These are phyloP conservation scores for Microthyrium microscopicum DNA, from an alignment of 2,329 filamentous ascomycete species.

Conservation along the genomic window DNA sequence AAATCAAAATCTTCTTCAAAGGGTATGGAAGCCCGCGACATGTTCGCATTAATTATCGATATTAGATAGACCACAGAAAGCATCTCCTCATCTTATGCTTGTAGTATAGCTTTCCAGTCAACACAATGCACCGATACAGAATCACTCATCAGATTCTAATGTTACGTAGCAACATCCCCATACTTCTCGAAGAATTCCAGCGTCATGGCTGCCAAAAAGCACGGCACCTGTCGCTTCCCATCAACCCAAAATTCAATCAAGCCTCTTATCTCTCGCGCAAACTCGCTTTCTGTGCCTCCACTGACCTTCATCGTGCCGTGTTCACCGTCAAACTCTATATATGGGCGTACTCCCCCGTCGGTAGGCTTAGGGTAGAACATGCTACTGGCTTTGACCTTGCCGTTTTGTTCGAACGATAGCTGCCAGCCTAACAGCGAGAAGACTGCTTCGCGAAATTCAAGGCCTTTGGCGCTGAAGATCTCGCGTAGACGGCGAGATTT, in stretches of 20 bases:
- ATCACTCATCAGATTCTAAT: too few species aligned
- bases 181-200: conserved; percentile 72
- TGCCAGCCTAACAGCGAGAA: conserved; percentile 87
- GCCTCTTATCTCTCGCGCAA: conserved; percentile 69
- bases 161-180: conserved; percentile 5
- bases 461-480: conserved; percentile 79
- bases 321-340: conserved; percentile 75
- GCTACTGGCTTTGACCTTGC: conserved; percentile 79
- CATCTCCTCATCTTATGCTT: too few species aligned
- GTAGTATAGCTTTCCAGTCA: too few species aligned
- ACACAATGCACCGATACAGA: too few species aligned
- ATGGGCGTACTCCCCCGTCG: conserved; percentile 26
- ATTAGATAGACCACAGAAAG: too few species aligned
- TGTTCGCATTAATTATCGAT: too few species aligned
- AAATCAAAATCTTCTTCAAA: too few species aligned
- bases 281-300: conserved; percentile 71
- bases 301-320: conserved; percentile 96
- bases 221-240: conserved; percentile 82
- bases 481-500: conserved; percentile 73
- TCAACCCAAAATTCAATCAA: conserved; percentile 93
- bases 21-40: too few species aligned
- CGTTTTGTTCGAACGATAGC: conserved; percentile 91
- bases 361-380: conserved; percentile 51
- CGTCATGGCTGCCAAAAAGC: conserved; percentile 79
- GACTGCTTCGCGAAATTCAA: conserved; percentile 91